Percentiles rank a stretch among this genome's conserved stretches.
These are phyloP conservation scores for Torulaspora pretoriensis DNA, from an alignment of 1,139 yeast species.

Conservation along the genomic window DNA sequence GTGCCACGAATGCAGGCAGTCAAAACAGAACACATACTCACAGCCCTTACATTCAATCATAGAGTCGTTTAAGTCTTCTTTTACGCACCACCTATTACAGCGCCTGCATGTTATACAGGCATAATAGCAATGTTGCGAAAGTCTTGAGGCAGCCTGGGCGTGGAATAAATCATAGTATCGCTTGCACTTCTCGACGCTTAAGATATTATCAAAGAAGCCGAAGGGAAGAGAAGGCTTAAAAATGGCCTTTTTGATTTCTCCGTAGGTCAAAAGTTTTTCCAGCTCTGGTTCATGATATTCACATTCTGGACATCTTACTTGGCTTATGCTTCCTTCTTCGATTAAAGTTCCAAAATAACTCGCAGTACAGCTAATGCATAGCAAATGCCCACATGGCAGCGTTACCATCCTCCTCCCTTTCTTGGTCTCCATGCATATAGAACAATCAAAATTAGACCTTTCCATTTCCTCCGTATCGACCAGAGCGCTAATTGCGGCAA, in stretches of 20 bases:
- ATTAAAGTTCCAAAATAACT: constrained; percentile 48
- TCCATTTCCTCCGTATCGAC: constrained; percentile 39
- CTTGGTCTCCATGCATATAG: constrained; percentile 52
- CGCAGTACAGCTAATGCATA: constrained; percentile 49
- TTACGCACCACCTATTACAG: constrained; percentile 45
- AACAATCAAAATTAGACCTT: constrained; percentile 47
- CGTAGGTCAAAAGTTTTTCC: constrained; percentile 27
- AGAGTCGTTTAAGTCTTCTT: constrained; percentile 49
- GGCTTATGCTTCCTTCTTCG: constrained; percentile 48
- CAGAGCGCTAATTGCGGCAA: constrained; percentile 24
- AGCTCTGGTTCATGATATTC: constrained; percentile 37
- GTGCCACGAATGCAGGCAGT: constrained; percentile 64
- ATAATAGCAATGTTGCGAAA: constrained; percentile 46
- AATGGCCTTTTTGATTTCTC: constrained; percentile 36
- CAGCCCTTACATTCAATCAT: constrained; percentile 54
- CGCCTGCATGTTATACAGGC: constrained; percentile 55
- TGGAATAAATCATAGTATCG: constrained; percentile 43
- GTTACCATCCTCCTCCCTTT: constrained; percentile 47
- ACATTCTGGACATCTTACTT: constrained; percentile 58
- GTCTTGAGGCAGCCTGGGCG: constrained; percentile 44
- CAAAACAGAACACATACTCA: constrained; percentile 54
- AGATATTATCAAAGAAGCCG: constrained; percentile 36
- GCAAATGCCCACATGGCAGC: constrained; percentile 46
- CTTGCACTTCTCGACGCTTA: constrained; percentile 36
- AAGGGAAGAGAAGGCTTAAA: constrained; percentile 42